Percentiles rank a stretch among this genome's conserved stretches.
phyloP scores from a whole-genome alignment of 805 yeast genomes.

The Kluyveromyces wickerhamii region DNA sequence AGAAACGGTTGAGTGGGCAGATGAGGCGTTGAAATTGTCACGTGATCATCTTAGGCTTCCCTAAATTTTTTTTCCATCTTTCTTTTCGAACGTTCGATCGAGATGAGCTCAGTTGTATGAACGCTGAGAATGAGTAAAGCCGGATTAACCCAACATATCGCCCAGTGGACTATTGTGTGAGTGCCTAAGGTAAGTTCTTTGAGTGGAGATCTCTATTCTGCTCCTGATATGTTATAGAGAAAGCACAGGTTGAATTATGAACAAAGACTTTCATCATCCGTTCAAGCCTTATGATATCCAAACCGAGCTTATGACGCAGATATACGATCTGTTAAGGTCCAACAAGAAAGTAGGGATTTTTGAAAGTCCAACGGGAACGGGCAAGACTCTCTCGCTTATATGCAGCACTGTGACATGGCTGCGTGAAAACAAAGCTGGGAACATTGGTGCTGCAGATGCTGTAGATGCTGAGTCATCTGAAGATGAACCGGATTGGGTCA shows the following conservation, averaged over 20 bases:
- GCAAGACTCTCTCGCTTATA: conserved; percentile 80
- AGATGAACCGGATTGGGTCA: conserved; percentile 69
- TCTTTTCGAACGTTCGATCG: too few relatives aligned
- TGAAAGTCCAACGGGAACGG: conserved; percentile 94
- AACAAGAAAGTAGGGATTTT: conserved; percentile 65
- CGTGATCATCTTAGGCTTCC: too few relatives aligned
- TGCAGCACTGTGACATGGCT: conserved; percentile 85
- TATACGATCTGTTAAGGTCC: conserved; percentile 49
- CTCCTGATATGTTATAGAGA: too few relatives aligned
- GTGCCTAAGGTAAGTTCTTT: not conserved
- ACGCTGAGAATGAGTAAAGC: too few relatives aligned
- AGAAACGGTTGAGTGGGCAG: too few relatives aligned
- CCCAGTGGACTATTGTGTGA: too few relatives aligned
- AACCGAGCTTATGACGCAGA: conserved; percentile 60
- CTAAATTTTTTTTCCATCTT: too few relatives aligned
- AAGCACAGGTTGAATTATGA: not conserved
- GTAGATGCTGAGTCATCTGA: conserved; percentile 38
- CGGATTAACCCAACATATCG: too few relatives aligned
- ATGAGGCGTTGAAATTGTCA: too few relatives aligned
- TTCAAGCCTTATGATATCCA: conserved; percentile 77
- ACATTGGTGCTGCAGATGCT: conserved; percentile 12
- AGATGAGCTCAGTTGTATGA: too few relatives aligned
- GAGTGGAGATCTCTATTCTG: not conserved
- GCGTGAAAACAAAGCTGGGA: conserved; percentile 38
- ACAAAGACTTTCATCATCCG: conserved; percentile 56